These are phyloP conservation scores for Henckelia pumila DNA, from an alignment of 257 asterid species.

Conservation along the genomic window DNA sequence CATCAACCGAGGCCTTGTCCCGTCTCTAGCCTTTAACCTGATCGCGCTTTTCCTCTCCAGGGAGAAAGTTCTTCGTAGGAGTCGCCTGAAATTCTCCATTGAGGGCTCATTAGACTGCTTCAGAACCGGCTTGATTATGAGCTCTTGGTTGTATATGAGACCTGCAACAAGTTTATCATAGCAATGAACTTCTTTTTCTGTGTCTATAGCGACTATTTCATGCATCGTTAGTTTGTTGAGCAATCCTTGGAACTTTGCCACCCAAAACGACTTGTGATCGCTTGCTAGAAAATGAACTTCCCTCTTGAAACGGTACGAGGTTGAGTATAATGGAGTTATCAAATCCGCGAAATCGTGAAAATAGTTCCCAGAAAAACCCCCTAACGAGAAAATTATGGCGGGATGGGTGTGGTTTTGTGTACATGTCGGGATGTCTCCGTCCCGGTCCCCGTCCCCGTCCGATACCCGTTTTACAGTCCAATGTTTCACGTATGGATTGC, in stretches of 20 bases:
- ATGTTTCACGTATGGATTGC: too few species aligned
- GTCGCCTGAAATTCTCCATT: constrained; percentile 46
- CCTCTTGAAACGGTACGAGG: constrained; percentile 35
- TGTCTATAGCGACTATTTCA: constrained; percentile 44
- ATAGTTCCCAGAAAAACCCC: constrained; percentile 63
- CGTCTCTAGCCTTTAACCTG: constrained; percentile 17
- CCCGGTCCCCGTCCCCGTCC: too few species aligned
- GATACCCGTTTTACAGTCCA: too few species aligned
- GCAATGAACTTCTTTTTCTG: constrained; percentile 43
- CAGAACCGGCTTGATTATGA: constrained; percentile 32
- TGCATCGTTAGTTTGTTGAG: constrained; percentile 40
- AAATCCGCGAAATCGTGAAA: constrained; percentile 74
- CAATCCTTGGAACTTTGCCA: constrained; percentile 33
- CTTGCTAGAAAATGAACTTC: constrained; percentile 58
- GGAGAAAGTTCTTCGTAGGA: constrained; percentile 49
- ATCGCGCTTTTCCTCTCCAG: constrained; percentile 35
- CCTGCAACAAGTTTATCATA: constrained; percentile 44
- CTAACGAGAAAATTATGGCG: constrained; percentile 59
- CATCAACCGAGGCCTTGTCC: constrained; percentile 49
- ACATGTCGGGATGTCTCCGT: too few species aligned
- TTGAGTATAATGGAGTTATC: constrained; percentile 52
- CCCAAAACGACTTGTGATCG: constrained; percentile 65
- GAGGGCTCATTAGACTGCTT: constrained; percentile 20
- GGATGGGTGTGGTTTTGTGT: too few species aligned
- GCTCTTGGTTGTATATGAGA: constrained; percentile 46